A percentile compares a stretch with the other conserved stretches of the same genome.
Conservation (phyloP, 352 stramenopile genomes). For the Globisporangium camurandrum region DNA sequence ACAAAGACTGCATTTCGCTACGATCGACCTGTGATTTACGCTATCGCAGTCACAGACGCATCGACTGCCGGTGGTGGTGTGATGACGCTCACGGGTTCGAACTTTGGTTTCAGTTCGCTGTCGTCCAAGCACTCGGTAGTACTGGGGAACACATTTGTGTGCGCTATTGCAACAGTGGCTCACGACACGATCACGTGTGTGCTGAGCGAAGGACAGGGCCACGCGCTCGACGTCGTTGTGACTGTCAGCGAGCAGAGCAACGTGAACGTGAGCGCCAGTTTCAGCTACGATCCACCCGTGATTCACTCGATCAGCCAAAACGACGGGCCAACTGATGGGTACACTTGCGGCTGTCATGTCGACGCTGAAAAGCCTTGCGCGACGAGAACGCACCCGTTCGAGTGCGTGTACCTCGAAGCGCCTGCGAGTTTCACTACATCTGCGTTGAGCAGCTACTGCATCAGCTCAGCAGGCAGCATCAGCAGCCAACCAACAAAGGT, state of each 20-base stretch:
- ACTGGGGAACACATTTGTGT: constrained; percentile 23
- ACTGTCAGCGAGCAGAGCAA: constrained; percentile 28
- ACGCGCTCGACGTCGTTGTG: constrained; percentile 25
- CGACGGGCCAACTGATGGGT: constrained; percentile 40
- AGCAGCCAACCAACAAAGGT: constrained; percentile 13
- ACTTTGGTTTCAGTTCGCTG: constrained; percentile 41
- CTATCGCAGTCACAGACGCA: constrained; percentile 20
- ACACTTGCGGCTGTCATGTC: constrained; percentile 32
- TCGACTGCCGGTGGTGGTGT: constrained; percentile 34
- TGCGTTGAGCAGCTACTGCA: constrained; percentile 21
- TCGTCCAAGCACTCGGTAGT: constrained; percentile 26
- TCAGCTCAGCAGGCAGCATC: constrained; percentile 20
- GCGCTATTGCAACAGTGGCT: constrained; percentile 22
- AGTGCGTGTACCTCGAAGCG: constrained; percentile 26
- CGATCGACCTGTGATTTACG: constrained; percentile 33
- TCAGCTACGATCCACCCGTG: constrained; percentile 36
- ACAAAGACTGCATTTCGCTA: constrained; percentile 34
- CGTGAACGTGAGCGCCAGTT: constrained; percentile 14
- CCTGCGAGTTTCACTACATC: constrained; percentile 8
- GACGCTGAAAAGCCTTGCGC: constrained; percentile 32
- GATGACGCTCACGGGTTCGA: constrained; percentile 36
- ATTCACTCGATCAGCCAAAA: constrained; percentile 29
- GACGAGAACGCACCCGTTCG: constrained; percentile 26
- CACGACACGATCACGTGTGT: constrained; percentile 30
- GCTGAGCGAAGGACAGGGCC: constrained; percentile 34